A percentile compares a stretch with the other conserved stretches of the same genome.
These are phyloP conservation scores for Podaxis sp. DNA, from an alignment of 768 basidiomycete genomes.

Conservation along the genomic window DNA sequence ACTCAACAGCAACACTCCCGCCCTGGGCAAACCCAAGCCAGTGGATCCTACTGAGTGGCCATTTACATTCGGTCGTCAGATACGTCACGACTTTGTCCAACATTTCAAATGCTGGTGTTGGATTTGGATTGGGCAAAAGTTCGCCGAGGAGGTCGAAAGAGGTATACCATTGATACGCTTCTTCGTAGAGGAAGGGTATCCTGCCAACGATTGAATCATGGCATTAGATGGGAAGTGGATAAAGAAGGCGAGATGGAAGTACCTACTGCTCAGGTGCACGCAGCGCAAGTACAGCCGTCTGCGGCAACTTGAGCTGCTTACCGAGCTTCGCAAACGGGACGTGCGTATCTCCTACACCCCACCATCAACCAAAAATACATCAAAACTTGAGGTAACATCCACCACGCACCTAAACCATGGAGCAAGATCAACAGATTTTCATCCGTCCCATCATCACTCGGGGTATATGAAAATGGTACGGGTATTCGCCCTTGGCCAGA, in stretches of 20 bases:
- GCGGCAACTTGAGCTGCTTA: constrained; percentile 75
- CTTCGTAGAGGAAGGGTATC: constrained; percentile 76
- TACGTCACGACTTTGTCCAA: constrained; percentile 53
- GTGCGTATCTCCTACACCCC: constrained; percentile 71
- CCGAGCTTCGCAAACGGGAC: constrained; percentile 76
- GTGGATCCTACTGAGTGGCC: constrained; percentile 73
- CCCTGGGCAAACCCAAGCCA: constrained; percentile 90
- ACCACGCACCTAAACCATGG: constrained; percentile 72
- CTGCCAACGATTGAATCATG: constrained; percentile 31
- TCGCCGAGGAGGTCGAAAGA: constrained; percentile 84
- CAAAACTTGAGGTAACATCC: not conserved
- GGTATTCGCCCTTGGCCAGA: constrained; percentile 36
- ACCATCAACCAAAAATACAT: not conserved
- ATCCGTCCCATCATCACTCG: constrained; percentile 83
- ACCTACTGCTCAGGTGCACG: constrained; percentile 76
- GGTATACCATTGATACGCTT: constrained; percentile 84
- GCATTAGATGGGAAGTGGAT: not conserved
- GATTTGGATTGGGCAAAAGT: constrained; percentile 67
- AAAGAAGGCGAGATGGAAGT: not conserved
- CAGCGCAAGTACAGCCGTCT: constrained; percentile 82
- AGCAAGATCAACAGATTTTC: constrained; percentile 83
- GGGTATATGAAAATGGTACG: constrained; percentile 61
- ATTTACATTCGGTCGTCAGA: constrained; percentile 58
- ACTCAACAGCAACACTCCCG: constrained; percentile 74
- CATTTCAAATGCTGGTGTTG: constrained; percentile 61